Percentiles rank a stretch among this genome's conserved stretches.
Evolutionary conservation across 495 filamentous ascomycete species (phyloP).

Genomic region (Corynascus novoguineensis): DNA sequence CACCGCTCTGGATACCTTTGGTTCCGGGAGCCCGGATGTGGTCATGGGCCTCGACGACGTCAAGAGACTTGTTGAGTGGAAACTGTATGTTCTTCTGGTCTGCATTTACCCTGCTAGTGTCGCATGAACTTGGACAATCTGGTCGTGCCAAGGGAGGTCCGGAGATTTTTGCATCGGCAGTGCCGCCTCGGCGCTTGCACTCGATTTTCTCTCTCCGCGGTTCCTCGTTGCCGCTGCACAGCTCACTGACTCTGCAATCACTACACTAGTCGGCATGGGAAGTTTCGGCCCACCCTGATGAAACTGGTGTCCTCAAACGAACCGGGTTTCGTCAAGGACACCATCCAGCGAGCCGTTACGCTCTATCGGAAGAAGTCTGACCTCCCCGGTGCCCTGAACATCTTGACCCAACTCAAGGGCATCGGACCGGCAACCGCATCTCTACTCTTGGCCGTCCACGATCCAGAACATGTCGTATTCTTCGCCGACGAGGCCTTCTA

Average conservation of each 20-base stretch:
- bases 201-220: too few species aligned
- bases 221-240: too few species aligned
- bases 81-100: conserved; percentile 51
- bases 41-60: conserved; percentile 41
- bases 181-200: conserved; percentile 11
- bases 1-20: conserved; percentile 38
- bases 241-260: neutral
- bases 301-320: conserved; percentile 60
- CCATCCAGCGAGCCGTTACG: conserved; percentile 45
- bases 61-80: conserved; percentile 65
- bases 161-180: neutral
- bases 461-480: conserved; percentile 57
- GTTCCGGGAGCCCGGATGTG: conserved; percentile 19
- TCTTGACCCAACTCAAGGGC: conserved; percentile 51
- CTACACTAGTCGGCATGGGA: conserved; percentile 65
- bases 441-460: conserved; percentile 58
- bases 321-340: conserved; percentile 34
- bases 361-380: conserved; percentile 42
- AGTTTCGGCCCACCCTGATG: conserved; percentile 61
- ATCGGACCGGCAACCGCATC: conserved; percentile 72
- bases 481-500: conserved; percentile 72
- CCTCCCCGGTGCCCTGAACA: conserved; percentile 42
- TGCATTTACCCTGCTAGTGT: neutral
- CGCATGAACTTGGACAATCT: neutral
- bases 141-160: conserved; percentile 2